Base-by-base conservation (phyloP, 1,284 basidiomycete genomes). In the Erythrobasidium hasegawianum region DNA sequence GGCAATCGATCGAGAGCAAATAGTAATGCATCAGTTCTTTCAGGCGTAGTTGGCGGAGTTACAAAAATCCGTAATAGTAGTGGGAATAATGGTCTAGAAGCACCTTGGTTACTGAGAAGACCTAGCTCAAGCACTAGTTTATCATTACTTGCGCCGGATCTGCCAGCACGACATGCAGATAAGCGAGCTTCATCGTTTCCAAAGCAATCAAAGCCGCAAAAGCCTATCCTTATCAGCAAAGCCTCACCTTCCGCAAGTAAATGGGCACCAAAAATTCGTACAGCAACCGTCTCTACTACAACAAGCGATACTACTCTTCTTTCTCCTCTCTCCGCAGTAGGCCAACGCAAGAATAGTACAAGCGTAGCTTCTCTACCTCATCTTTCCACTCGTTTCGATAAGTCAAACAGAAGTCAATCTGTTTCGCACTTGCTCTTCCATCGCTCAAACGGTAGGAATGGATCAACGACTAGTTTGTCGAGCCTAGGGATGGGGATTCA, bases 401-500 rank as follows among this genome's bases (percentile, higher is more conserved):
- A 47, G 3, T 8, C 50, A 3, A 27, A 16, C 13, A 7, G 22
- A 20, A 20, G 24, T 22, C 22, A 24, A 14, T 26, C n/a, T 18
- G 13, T 16, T 14, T 8, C 39, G 9, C 18, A 45, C 20, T 5
- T 22, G 13, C 40, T 40, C 13, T 3, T 22, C 39, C n/a, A 26
- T 40, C 56, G 41, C 18, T n/a, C 24, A 16, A 26, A 26, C 56
- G 22, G 27, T 5, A 57, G 55, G 7, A 50, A 27, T 13, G 47
- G 27, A 47, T 40, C 57, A 8, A 29, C n/a, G 41, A 8, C 38
- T 10, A 58, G 20, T 22, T 29, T 43, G 39, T n/a, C 50, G 18
- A 22, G 20, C n/a, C 50, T 53, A 4, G 22, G 50, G 8, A 47
- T 47, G 43, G 56, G 56, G 9, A 39, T 58, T 5, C 56, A 58